A percentile compares a stretch with the other conserved stretches of the same genome.
Evolutionary conservation across 345 rosid species (phyloP).

Genomic region (Mercurialis annua): DNA sequence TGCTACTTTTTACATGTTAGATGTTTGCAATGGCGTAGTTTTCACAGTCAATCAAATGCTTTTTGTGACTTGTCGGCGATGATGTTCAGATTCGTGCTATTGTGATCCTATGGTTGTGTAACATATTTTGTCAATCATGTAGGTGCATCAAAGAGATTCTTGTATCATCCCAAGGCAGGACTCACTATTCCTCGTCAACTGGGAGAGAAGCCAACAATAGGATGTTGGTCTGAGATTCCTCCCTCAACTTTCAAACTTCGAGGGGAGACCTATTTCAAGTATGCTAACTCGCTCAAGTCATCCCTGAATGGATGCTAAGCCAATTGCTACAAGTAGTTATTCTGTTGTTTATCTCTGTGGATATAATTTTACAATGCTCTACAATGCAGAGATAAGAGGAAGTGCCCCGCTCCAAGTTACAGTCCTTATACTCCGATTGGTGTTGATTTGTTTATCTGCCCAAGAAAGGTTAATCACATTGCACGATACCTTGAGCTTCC

Average conservation of each 20-base stretch:
- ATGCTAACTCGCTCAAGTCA: slow-evolving; percentile 19
- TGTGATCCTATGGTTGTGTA: neutral
- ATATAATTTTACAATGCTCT: slow-evolving; percentile 13
- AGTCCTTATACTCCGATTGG: slow-evolving; percentile 72
- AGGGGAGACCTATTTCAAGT: slow-evolving; percentile 65
- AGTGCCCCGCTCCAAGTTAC: slow-evolving; percentile 59
- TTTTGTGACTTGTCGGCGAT: neutral
- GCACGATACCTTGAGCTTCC: slow-evolving; percentile 92
- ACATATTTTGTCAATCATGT: neutral
- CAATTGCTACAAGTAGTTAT: neutral
- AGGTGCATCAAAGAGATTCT: slow-evolving; percentile 58
- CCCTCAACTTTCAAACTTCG: slow-evolving; percentile 73
- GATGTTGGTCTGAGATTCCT: slow-evolving; percentile 65
- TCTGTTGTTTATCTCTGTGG: slow-evolving; percentile 6
- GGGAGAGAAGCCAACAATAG: slow-evolving; percentile 42
- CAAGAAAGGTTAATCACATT: slow-evolving; percentile 79
- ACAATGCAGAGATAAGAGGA: slow-evolving; percentile 70
- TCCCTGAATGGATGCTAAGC: neutral
- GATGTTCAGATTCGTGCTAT: neutral
- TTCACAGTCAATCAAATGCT: neutral
- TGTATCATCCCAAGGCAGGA: slow-evolving; percentile 64
- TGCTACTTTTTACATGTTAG: neutral
- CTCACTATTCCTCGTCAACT: slow-evolving; percentile 38
- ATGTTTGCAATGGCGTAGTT: neutral
- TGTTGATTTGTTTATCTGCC: slow-evolving; percentile 73